A percentile compares a stretch with the other conserved stretches of the same genome.
Evolutionary conservation across 441 rosid genomes (phyloP).

Genomic region (Syzygium syzygioides): DNA sequence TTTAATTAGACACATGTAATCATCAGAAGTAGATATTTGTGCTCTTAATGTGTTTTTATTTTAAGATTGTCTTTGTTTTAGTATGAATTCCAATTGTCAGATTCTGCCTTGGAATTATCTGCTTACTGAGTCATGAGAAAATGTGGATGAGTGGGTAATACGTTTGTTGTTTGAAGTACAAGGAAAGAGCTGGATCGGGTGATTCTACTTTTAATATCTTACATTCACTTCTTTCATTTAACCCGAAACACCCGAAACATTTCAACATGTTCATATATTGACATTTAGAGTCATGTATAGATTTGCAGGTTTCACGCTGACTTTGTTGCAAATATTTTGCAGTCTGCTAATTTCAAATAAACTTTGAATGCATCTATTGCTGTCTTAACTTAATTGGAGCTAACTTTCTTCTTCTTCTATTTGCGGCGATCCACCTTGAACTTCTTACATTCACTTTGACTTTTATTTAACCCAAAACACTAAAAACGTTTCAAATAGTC

Average conservation of each 20-base stretch:
- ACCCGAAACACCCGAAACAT: not conserved
- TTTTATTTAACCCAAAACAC: not conserved
- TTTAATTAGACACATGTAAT: not conserved
- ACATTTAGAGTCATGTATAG: not conserved
- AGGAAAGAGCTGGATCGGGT: not conserved
- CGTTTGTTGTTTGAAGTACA: not conserved
- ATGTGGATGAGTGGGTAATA: not conserved
- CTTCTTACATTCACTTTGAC: not conserved
- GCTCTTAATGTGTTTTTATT: not conserved
- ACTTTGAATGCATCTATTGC: not conserved
- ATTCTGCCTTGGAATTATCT: not conserved
- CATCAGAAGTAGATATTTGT: not conserved
- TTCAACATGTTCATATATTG: not conserved
- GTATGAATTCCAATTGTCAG: not conserved
- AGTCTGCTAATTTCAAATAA: not conserved
- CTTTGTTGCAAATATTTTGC: not conserved
- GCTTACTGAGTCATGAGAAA: not conserved
- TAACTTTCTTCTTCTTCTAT: not conserved
- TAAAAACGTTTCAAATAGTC: not conserved
- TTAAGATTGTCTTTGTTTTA: not conserved
- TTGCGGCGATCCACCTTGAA: not conserved
- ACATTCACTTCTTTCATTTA: not conserved
- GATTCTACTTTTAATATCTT: not conserved
- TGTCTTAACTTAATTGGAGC: not conserved
- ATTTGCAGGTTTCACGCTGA: not conserved